Conservation (phyloP, 805 yeast species). For the Ogataea philodendri region DNA sequence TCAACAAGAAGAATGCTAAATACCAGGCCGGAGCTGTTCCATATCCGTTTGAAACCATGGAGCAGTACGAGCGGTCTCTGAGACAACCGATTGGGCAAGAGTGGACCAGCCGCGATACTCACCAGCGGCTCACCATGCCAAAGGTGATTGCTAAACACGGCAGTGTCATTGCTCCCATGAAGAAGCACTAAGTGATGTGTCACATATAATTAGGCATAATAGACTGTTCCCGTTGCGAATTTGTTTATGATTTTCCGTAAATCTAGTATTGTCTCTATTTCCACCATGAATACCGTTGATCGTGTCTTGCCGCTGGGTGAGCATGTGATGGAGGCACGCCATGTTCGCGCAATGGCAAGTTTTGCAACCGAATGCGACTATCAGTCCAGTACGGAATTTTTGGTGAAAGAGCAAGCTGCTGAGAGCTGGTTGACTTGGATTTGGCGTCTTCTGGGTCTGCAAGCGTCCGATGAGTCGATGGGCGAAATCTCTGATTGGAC, state of each 20-base stretch:
- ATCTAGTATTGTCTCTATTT: constrained; percentile 13
- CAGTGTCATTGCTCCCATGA: constrained; percentile 84
- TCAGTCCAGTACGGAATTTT: constrained; percentile 6
- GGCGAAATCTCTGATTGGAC: constrained; percentile 1
- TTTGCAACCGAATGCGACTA: constrained; percentile 13
- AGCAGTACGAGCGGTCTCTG: constrained; percentile 90
- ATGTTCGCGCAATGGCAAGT: constrained; percentile 13
- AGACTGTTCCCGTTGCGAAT: neutral
- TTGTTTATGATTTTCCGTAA: constrained; percentile 10
- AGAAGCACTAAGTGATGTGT: constrained; percentile 49
- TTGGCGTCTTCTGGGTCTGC: constrained; percentile 4
- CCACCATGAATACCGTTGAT: constrained; percentile 16
- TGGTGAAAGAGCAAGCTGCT: constrained; percentile 2
- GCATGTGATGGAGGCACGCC: constrained; percentile 10
- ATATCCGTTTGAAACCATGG: constrained; percentile 88
- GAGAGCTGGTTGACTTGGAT: constrained; percentile 10
- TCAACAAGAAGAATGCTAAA: constrained; percentile 79
- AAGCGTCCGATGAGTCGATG: neutral
- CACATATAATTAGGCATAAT: constrained; percentile 8
- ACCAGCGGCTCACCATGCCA: constrained; percentile 87
- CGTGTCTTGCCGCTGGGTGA: constrained; percentile 9
- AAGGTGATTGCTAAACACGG: constrained; percentile 84
- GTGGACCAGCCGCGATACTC: constrained; percentile 87
- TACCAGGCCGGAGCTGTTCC: constrained; percentile 91
- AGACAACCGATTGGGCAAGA: constrained; percentile 97